Percentiles rank a stretch among this genome's conserved stretches.
These are phyloP conservation scores for Candida rishiriensis DNA, from an alignment of 805 yeast species.

Conservation along the genomic window DNA sequence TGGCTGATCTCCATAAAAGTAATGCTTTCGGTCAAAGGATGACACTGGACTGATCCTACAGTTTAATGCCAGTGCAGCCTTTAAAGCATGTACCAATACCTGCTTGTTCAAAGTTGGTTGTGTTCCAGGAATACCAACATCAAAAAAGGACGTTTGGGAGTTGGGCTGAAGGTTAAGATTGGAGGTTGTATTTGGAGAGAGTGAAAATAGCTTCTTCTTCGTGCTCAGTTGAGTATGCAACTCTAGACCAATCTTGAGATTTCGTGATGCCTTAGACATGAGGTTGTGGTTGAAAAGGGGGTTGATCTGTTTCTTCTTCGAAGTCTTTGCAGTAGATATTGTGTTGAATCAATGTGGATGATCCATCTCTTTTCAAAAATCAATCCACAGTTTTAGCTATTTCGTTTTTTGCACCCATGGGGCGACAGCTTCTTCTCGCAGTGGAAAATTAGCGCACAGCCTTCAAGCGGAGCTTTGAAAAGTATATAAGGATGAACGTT, in stretches of 20 bases:
- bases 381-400: too few species aligned
- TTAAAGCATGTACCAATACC: slow-evolving; percentile 64
- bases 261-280: too few species aligned
- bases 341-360: too few species aligned
- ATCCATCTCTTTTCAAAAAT: too few species aligned
- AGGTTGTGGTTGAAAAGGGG: too few species aligned
- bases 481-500: too few species aligned
- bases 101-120: slow-evolving; percentile 79
- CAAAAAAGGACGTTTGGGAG: slow-evolving; percentile 68
- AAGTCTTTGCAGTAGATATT: too few species aligned
- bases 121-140: slow-evolving; percentile 87
- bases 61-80: slow-evolving; percentile 67
- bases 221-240: slow-evolving; percentile 89
- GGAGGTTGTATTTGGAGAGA: slow-evolving; percentile 45
- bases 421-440: too few species aligned
- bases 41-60: slow-evolving; percentile 53
- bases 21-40: slow-evolving; percentile 89
- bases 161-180: slow-evolving; percentile 50
- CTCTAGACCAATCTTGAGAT: slow-evolving; percentile 76
- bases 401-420: too few species aligned
- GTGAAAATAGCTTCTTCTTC: slow-evolving; percentile 68
- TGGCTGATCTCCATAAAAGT: slow-evolving; percentile 96
- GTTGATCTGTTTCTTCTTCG: too few species aligned
- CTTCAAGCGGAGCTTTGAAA: too few species aligned
- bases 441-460: too few species aligned